These are phyloP conservation scores for Asterionellopsis glacialis DNA, from an alignment of 108 stramenopile species.

Conservation along the genomic window DNA sequence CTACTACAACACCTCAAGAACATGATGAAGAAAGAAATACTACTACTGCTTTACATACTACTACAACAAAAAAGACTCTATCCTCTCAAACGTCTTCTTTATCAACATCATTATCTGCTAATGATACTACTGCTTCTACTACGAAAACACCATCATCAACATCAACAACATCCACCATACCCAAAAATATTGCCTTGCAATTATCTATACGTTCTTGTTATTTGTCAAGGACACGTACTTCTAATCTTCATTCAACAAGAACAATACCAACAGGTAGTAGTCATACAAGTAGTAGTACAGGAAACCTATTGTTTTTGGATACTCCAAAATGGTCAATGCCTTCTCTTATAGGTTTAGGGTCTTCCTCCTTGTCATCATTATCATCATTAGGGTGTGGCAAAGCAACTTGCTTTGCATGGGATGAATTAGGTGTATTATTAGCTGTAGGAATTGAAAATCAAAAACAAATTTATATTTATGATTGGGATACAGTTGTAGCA, in stretches of 20 bases:
- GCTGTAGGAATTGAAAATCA: constrained; percentile 17
- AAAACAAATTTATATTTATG: constrained; percentile 23
- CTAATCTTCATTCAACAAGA: too few relatives aligned
- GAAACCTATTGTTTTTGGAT: too few relatives aligned
- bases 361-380: constrained; percentile 18
- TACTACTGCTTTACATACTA: too few relatives aligned
- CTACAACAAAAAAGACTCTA: constrained; percentile 28
- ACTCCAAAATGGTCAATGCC: not conserved
- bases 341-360: constrained; percentile 3
- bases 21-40: too few relatives aligned
- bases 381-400: not conserved
- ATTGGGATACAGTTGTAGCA: constrained; percentile 44
- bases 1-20: too few relatives aligned
- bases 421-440: constrained; percentile 38
- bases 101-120: not conserved
- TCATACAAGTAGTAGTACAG: too few relatives aligned
- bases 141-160: constrained; percentile 2
- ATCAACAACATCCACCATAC: not conserved
- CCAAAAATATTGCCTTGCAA: not conserved
- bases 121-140: not conserved
- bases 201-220: not conserved
- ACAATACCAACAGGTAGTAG: too few relatives aligned
- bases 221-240: too few relatives aligned
- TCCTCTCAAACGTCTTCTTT: constrained; percentile 6
- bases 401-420: constrained; percentile 25